A percentile compares a stretch with the other conserved stretches of the same genome.
Conservation (phyloP, 805 yeast genomes). For the Ogataea pignaliae region DNA sequence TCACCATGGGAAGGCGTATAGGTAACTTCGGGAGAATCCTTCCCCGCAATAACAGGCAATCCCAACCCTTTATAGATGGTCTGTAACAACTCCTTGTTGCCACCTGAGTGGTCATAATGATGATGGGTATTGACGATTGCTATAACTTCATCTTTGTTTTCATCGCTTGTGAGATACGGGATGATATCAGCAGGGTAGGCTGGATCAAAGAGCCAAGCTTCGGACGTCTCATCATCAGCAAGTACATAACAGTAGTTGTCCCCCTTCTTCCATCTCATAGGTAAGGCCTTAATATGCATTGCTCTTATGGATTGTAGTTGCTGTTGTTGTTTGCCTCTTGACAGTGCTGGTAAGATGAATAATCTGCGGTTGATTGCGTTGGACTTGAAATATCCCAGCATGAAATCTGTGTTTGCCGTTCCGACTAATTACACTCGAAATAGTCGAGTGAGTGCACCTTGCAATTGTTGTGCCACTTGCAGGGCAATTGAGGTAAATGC, state of each 20-base stretch:
- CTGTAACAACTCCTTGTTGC: constrained; percentile 45
- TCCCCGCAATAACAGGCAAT: constrained; percentile 77
- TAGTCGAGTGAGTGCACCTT: too few relatives aligned
- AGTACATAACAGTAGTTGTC: constrained; percentile 86
- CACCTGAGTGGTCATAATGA: constrained; percentile 93
- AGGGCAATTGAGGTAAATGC: too few relatives aligned
- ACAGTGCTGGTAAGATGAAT: too few relatives aligned
- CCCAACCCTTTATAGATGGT: constrained; percentile 30
- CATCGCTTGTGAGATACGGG: constrained; percentile 32
- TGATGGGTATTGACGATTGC: constrained; percentile 95
- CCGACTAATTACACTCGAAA: too few relatives aligned
- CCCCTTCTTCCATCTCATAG: constrained; percentile 94
- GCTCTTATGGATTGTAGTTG: constrained; percentile 27
- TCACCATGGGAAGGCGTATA: constrained; percentile 66
- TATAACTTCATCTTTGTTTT: constrained; percentile 43
- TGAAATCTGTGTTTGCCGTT: too few relatives aligned
- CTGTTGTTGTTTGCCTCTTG: too few relatives aligned
- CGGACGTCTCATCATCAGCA: constrained; percentile 57
- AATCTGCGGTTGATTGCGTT: too few relatives aligned
- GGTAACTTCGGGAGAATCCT: constrained; percentile 69
- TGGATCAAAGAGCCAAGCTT: constrained; percentile 87
- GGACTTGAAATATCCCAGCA: too few relatives aligned
- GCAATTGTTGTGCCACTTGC: too few relatives aligned
- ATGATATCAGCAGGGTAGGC: constrained; percentile 76
- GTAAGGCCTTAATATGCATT: constrained; percentile 80